Percentiles rank a stretch among this genome's conserved stretches.
phyloP scores from a whole-genome alignment of 768 basidiomycete genomes.

The Strobilomyces confusus region DNA sequence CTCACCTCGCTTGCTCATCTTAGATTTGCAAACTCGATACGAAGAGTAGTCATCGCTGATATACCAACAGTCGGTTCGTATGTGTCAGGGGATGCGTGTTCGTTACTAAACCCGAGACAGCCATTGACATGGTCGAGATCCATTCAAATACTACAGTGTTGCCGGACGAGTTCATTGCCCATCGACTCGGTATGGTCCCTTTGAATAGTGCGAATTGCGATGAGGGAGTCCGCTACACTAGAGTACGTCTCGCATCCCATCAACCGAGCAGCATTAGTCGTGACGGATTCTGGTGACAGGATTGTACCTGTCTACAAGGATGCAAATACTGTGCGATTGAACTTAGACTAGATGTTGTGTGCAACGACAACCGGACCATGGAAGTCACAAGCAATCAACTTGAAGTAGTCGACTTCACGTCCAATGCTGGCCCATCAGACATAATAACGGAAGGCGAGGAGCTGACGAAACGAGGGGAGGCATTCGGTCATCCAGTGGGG shows the following conservation, averaged over 20 bases:
- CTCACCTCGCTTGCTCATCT: conserved; percentile 12
- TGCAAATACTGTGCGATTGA: conserved; percentile 86
- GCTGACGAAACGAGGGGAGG: conserved; percentile 64
- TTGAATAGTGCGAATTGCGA: conserved; percentile 84
- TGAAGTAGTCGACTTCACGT: conserved; percentile 47
- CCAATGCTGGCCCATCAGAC: conserved; percentile 37
- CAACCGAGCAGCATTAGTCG: background rate
- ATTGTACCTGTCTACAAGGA: conserved; percentile 83
- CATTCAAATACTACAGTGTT: conserved; percentile 87
- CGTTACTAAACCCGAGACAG: conserved; percentile 38
- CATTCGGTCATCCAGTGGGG: conserved; percentile 81
- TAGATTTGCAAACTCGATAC: conserved; percentile 91
- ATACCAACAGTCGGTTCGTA: conserved; percentile 89
- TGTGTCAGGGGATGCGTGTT: background rate
- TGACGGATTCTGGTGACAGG: conserved; percentile 45
- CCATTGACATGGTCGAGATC: conserved; percentile 96
- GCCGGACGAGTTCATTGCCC: conserved; percentile 96
- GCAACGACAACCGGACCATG: conserved; percentile 70
- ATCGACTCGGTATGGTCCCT: conserved; percentile 93
- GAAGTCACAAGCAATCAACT: conserved; percentile 85
- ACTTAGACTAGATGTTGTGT: conserved; percentile 72
- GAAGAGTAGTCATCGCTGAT: conserved; percentile 94
- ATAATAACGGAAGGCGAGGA: conserved; percentile 54
- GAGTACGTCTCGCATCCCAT: conserved; percentile 42
- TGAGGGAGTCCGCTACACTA: conserved; percentile 77